phyloP scores from a whole-genome alignment of 495 filamentous ascomycete genomes.

The Xylaria telfairii region DNA sequence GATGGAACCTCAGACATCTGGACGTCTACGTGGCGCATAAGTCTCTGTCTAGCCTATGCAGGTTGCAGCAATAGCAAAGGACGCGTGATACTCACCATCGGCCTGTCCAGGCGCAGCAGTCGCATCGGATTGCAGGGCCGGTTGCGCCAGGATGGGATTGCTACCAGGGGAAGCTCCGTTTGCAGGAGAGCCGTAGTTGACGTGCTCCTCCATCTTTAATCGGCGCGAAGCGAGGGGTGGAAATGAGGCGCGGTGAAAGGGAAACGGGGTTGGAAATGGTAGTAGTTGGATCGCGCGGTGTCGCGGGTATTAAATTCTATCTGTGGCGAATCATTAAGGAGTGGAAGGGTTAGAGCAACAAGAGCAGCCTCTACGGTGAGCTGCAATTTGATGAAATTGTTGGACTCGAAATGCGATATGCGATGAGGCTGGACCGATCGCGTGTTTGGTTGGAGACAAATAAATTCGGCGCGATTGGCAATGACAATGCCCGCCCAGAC shows the following conservation, averaged over 20 bases:
- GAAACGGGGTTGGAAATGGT: slow-evolving; percentile 20
- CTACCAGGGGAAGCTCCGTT: slow-evolving; percentile 56
- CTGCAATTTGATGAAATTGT: slow-evolving; percentile 29
- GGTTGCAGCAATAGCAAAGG: neutral
- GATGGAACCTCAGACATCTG: slow-evolving; percentile 59
- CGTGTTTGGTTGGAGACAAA: slow-evolving; percentile 48
- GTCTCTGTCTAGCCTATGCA: slow-evolving; percentile 20
- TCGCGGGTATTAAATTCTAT: slow-evolving; percentile 29
- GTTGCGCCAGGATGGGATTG: slow-evolving; percentile 60
- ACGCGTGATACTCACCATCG: slow-evolving; percentile 42
- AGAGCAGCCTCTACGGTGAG: slow-evolving; percentile 30
- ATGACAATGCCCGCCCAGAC: slow-evolving; percentile 29
- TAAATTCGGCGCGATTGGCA: slow-evolving; percentile 42
- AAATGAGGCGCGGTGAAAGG: slow-evolving; percentile 17
- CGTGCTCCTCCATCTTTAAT: slow-evolving; percentile 59
- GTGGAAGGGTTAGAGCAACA: slow-evolving; percentile 21
- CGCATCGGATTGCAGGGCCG: slow-evolving; percentile 50
- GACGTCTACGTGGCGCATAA: slow-evolving; percentile 52
- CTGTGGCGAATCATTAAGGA: slow-evolving; percentile 27
- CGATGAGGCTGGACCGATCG: slow-evolving; percentile 37
- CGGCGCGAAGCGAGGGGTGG: neutral
- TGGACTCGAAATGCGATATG: slow-evolving; percentile 27
- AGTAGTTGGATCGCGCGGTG: slow-evolving; percentile 27
- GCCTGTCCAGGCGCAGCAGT: slow-evolving; percentile 32
- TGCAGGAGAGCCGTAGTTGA: slow-evolving; percentile 60